phyloP scores from a whole-genome alignment of 163 green algal species.

The Scenedesmus sp. region DNA sequence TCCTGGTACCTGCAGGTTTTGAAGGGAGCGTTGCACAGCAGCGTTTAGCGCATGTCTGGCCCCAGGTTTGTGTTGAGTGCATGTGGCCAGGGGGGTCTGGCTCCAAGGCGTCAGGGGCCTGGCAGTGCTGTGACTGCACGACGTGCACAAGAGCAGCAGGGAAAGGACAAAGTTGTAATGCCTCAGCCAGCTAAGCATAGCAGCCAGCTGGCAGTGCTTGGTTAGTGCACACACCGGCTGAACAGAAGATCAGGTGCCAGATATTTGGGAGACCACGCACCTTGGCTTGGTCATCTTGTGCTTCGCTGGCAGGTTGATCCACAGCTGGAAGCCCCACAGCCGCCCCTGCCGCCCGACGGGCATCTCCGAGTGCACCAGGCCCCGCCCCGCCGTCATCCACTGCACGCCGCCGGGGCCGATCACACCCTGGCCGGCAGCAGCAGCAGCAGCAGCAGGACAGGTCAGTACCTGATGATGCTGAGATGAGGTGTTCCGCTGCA shows the following conservation, averaged over 20 bases:
- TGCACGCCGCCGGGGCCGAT: constrained; percentile 91
- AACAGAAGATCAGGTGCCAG: no score
- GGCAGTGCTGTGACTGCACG: no score
- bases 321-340: constrained; percentile 61
- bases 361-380: constrained; percentile 95
- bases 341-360: constrained; percentile 72
- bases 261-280: no score
- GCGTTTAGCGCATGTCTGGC: not conserved
- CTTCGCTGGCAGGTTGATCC: constrained; percentile 88
- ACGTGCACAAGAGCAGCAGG: no score
- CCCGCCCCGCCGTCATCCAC: constrained; percentile 91
- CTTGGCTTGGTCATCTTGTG: constrained; percentile 94
- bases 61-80: not conserved
- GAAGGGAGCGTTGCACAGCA: not conserved
- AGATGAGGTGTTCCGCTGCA: not conserved
- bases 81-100: no score
- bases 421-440: constrained; percentile 69
- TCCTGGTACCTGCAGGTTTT: constrained; percentile 67
- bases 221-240: no score
- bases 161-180: not conserved
- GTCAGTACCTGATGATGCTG: not conserved
- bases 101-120: no score
- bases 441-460: not conserved
- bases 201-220: no score
- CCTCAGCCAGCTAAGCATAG: no score